A percentile compares a stretch with the other conserved stretches of the same genome.
These are phyloP conservation scores for Russula griseocarnosa DNA, from an alignment of 768 basidiomycete species.

Conservation along the genomic window DNA sequence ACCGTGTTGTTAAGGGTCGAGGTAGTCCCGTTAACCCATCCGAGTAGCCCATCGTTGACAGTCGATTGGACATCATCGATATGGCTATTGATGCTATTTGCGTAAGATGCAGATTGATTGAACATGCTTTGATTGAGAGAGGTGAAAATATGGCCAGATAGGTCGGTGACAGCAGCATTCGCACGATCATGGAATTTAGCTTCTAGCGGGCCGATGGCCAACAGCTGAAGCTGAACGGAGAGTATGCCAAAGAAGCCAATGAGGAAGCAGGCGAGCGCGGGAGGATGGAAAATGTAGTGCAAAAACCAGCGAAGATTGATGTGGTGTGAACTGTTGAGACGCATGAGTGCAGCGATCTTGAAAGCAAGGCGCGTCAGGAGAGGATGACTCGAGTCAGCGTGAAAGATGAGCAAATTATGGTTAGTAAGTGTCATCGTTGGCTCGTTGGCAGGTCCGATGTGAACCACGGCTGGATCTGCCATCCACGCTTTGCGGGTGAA, in stretches of 20 bases:
- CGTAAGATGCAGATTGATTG: conserved; percentile 74
- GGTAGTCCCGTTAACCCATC: conserved; percentile 92
- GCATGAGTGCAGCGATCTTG: conserved; percentile 47
- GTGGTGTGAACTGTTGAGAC: conserved; percentile 57
- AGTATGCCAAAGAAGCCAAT: conserved; percentile 90
- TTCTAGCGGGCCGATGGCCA: conserved; percentile 71
- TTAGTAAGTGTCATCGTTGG: conserved; percentile 62
- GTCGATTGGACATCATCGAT: conserved; percentile 66
- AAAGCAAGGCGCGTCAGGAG: conserved; percentile 64
- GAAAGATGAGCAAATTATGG: conserved; percentile 76
- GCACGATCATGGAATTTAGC: conserved; percentile 62
- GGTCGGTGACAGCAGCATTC: conserved; percentile 55
- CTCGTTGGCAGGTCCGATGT: conserved; percentile 35
- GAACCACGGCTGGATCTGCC: conserved; percentile 61
- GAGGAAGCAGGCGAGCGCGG: conserved; percentile 84
- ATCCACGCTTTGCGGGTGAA: conserved; percentile 74
- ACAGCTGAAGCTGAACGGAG: conserved; percentile 81
- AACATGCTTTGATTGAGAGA: conserved; percentile 82
- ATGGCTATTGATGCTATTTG: conserved; percentile 67
- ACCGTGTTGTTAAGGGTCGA: conserved; percentile 83
- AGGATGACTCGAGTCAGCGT: conserved; percentile 65
- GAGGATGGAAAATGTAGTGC: conserved; percentile 87
- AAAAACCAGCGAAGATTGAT: conserved; percentile 82
- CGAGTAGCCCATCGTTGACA: conserved; percentile 85
- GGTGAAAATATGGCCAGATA: conserved; percentile 65